phyloP scores from a whole-genome alignment of 495 filamentous ascomycete species.

The Penicillium mononematosum region DNA sequence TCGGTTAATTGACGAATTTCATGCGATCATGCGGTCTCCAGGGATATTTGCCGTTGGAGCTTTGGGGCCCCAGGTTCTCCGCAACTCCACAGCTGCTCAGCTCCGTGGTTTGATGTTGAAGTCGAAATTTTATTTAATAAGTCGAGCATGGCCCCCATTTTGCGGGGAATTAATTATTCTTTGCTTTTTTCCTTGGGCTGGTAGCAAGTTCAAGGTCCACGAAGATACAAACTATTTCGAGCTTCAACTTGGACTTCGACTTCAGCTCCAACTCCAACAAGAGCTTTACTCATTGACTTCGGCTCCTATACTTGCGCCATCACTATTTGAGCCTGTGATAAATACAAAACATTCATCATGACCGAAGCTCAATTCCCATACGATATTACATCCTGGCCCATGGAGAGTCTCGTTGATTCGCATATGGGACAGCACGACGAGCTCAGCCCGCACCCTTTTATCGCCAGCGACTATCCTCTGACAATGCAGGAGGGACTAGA shows the following conservation, averaged over 20 bases:
- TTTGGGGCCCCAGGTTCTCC: slow-evolving; percentile 8
- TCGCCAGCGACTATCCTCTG: slow-evolving; percentile 6
- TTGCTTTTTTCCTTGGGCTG: not conserved
- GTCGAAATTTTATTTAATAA: slow-evolving; percentile 2
- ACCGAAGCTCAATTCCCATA: slow-evolving; percentile 1
- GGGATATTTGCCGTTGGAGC: slow-evolving; percentile 12
- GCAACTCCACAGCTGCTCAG: not conserved
- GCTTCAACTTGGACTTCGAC: not conserved
- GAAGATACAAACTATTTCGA: not conserved
- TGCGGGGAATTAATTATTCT: slow-evolving; percentile 2
- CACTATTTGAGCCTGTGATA: too few species aligned
- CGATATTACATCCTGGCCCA: not conserved
- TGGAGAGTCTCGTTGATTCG: not conserved
- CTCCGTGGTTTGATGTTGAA: not conserved
- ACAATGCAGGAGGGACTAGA: not conserved
- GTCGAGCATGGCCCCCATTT: slow-evolving; percentile 3
- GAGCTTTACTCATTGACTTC: too few species aligned
- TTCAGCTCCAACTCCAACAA: too few species aligned
- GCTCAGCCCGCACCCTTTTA: not conserved
- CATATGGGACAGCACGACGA: not conserved
- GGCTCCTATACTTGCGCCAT: not conserved
- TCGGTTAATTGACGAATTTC: slow-evolving; percentile 19
- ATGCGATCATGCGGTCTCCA: slow-evolving; percentile 4
- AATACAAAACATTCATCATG: not conserved
- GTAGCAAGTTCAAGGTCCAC: not conserved